A percentile compares a stretch with the other conserved stretches of the same genome.
These are phyloP conservation scores for Teratosphaeriaceae sp. DNA, from an alignment of 2,329 filamentous ascomycete genomes.

Conservation along the genomic window DNA sequence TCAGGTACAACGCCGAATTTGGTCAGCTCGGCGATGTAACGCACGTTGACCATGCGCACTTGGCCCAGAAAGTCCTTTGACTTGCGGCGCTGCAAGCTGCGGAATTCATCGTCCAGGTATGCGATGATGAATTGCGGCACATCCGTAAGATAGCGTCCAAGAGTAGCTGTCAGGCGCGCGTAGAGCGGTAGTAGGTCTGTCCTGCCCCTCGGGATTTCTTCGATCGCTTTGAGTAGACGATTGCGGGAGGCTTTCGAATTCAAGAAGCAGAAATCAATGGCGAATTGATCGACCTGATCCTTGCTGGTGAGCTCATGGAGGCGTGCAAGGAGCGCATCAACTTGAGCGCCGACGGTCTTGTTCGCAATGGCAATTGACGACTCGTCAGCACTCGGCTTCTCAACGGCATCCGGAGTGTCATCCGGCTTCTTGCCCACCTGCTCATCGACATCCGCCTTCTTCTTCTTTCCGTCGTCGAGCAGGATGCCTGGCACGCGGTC, in stretches of 20 bases:
- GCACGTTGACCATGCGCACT: slow-evolving; percentile 86
- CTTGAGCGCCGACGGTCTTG: slow-evolving; percentile 94
- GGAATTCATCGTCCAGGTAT: slow-evolving; percentile 93
- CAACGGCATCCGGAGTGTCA: slow-evolving; percentile 38
- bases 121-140: slow-evolving; percentile 86
- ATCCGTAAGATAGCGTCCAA: slow-evolving; percentile 90
- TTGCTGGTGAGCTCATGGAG: slow-evolving; percentile 90
- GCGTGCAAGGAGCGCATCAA: slow-evolving; percentile 79
- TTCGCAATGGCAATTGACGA: slow-evolving; percentile 92
- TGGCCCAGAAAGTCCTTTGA: slow-evolving; percentile 96
- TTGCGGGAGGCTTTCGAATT: slow-evolving; percentile 98
- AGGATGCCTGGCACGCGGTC: slow-evolving; percentile 92
- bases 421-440: slow-evolving; percentile 71
- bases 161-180: slow-evolving; percentile 84
- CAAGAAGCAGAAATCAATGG: slow-evolving; percentile 94
- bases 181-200: slow-evolving; percentile 87
- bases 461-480: slow-evolving; percentile 91
- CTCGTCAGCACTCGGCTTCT: slow-evolving; percentile 55
- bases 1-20: slow-evolving; percentile 98
- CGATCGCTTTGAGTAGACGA: slow-evolving; percentile 82
- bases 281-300: slow-evolving; percentile 83
- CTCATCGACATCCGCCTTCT: slow-evolving; percentile 76
- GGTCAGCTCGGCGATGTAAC: slow-evolving; percentile 94
- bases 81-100: slow-evolving; percentile 91
- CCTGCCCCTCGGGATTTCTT: slow-evolving; percentile 90